A percentile compares a stretch with the other conserved stretches of the same genome.
These are phyloP conservation scores for Ceratocystis variospora DNA, from an alignment of 2,329 filamentous ascomycete species.

Conservation along the genomic window DNA sequence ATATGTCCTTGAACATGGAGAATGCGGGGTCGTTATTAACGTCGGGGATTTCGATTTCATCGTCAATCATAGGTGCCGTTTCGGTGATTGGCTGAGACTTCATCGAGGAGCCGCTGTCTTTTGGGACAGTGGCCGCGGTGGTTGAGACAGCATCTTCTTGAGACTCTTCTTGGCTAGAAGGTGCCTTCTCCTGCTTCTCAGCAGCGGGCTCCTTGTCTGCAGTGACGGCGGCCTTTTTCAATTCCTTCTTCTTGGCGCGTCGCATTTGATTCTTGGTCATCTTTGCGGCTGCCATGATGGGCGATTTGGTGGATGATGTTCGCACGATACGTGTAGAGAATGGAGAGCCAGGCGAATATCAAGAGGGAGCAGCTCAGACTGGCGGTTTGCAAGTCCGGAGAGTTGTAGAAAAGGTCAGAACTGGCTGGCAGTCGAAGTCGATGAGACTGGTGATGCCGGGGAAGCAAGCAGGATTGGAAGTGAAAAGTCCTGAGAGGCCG, in stretches of 20 bases:
- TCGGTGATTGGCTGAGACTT: slow-evolving; percentile 16
- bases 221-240: slow-evolving; percentile 47
- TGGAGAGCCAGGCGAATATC: not conserved
- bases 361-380: not conserved
- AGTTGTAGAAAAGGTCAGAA: not conserved
- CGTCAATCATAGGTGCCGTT: slow-evolving; percentile 2
- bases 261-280: slow-evolving; percentile 89
- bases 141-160: slow-evolving; percentile 11
- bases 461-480: no score
- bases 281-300: slow-evolving; percentile 51
- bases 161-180: slow-evolving; percentile 2
- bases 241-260: slow-evolving; percentile 86
- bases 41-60: slow-evolving; percentile 29
- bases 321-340: not conserved
- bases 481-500: no score
- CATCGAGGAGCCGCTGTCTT: not conserved
- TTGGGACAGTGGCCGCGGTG: not conserved
- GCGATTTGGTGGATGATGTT: slow-evolving; percentile 2
- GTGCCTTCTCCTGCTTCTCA: not conserved
- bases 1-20: slow-evolving; percentile 69
- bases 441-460: not conserved
- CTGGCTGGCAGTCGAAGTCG: not conserved
- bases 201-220: not conserved
- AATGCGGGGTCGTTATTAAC: slow-evolving; percentile 58
- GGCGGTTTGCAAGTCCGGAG: not conserved